phyloP scores from a whole-genome alignment of 345 rosid species.

The Noccaea caerulescens region DNA sequence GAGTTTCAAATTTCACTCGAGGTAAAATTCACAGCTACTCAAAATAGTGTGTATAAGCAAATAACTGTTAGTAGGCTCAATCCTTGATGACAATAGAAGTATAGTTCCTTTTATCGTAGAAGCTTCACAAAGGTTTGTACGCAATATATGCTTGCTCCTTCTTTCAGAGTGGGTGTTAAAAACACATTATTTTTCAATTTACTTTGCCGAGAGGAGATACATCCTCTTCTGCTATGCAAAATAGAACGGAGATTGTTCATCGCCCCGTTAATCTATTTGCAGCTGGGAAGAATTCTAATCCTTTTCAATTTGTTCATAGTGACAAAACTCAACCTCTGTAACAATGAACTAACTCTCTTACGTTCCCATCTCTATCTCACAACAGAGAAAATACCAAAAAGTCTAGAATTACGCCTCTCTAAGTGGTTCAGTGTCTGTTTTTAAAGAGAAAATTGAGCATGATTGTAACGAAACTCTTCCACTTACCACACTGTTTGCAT shows the following conservation, averaged over 20 bases:
- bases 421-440: background rate
- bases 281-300: constrained; percentile 3
- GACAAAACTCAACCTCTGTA: constrained; percentile 21
- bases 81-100: background rate
- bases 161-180: constrained; percentile 3
- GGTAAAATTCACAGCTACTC: constrained; percentile 1
- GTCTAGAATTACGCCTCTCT: constrained; percentile 16
- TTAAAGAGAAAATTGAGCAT: constrained; percentile 16
- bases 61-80: constrained; percentile 13
- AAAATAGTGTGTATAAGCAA: constrained; percentile 9
- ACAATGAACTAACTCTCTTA: constrained; percentile 2
- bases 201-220: constrained; percentile 12
- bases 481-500: constrained; percentile 90
- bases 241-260: constrained; percentile 5
- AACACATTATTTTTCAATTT: constrained; percentile 14
- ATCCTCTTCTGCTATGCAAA: constrained; percentile 25
- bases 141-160: background rate
- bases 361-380: constrained; percentile 4
- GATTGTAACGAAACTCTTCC: constrained; percentile 16
- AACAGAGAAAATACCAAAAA: constrained; percentile 7
- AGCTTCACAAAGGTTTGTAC: constrained; percentile 13
- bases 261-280: background rate
- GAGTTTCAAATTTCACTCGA: constrained; percentile 25
- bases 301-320: background rate
- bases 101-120: constrained; percentile 11